phyloP scores from a whole-genome alignment of 2,329 filamentous ascomycete species.

The Aureobasidium pullulans region DNA sequence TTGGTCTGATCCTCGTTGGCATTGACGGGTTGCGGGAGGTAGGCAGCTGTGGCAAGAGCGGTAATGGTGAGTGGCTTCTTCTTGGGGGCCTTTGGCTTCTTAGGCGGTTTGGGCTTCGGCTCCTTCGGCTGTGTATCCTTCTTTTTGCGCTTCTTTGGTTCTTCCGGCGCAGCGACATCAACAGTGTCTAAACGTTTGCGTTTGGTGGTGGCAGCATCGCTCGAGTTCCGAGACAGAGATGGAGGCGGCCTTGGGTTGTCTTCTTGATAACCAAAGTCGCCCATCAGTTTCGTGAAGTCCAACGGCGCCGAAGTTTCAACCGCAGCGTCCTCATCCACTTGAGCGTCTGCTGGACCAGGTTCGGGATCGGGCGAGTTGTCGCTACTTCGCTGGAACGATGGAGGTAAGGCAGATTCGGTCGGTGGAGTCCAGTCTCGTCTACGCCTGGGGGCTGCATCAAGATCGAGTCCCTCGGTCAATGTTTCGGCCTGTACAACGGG shows the following conservation, averaged over 20 bases:
- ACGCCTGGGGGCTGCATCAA: slow-evolving; percentile 5
- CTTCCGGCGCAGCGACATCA: neutral
- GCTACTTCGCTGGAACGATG: slow-evolving; percentile 11
- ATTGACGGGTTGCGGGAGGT: slow-evolving; percentile 35
- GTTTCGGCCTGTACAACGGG: neutral
- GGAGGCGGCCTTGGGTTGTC: neutral
- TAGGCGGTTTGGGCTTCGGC: slow-evolving; percentile 28
- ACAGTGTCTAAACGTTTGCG: slow-evolving; percentile 7
- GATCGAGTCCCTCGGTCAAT: neutral
- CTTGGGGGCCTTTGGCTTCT: slow-evolving; percentile 49
- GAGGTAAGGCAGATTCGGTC: neutral
- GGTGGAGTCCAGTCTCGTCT: slow-evolving; percentile 9
- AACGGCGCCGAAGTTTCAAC: neutral
- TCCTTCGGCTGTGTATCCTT: slow-evolving; percentile 11
- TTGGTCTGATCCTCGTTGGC: slow-evolving; percentile 22
- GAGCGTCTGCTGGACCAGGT: neutral
- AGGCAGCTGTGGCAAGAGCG: slow-evolving; percentile 66
- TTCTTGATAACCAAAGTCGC: slow-evolving; percentile 12
- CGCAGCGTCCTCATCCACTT: neutral
- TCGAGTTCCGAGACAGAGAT: neutral
- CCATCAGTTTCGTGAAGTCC: slow-evolving; percentile 4
- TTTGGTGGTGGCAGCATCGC: neutral
- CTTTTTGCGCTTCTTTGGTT: neutral
- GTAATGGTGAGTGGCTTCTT: slow-evolving; percentile 75
- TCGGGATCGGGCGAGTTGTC: neutral